Evolutionary conservation across 73 alveolate species (phyloP), one percentile per base, ranked within the genome.

Genomic region (Paramecium sexaurelia): DNA sequence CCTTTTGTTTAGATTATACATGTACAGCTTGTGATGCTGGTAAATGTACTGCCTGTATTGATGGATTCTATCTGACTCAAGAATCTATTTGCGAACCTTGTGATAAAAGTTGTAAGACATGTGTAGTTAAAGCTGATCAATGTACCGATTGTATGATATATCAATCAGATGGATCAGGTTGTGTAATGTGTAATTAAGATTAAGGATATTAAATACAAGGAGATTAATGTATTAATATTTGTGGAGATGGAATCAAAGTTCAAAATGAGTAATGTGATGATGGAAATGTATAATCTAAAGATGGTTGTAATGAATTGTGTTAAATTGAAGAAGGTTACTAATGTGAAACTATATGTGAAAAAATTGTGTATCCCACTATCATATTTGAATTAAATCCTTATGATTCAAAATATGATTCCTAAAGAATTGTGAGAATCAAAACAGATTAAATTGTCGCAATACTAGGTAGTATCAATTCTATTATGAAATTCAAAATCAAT

Each of bases 211-310:
- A 78, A 78, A 11, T 41, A 7, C 11, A 11, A 13, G 73, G 17
- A 6, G 27, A 45, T 41, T 13, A 78, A 78, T 78, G 90, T 45
- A 13, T 45, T 1, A 41, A 40, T 78, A 78, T 78, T 7, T 78
- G 90, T 78, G 90, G 90, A 24, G 90, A 78, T 78, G 90, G 90
- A 7, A 41, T 78, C 29, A 45, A 41, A 20, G 73, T 78, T 11
- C n/a, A 7, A 20, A 22, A 22, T 39, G 90, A 78, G 19, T 11
- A 20, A 20, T 78, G 90, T 40, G 90, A 78, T 78, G 90, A 78
- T 78, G 90, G 90, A 2, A 78, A 78, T 78, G 2, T 43, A 22
- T 9, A 20, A 3, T 5, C 15, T 19, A 61, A 61, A n/a, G 90
- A 78, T 78, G 90, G 90, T 13, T 78, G 90, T 41, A 5, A 78